These are phyloP conservation scores for Mrakiaceae sp. DNA, from an alignment of 1,284 basidiomycete genomes.

Conservation along the genomic window DNA sequence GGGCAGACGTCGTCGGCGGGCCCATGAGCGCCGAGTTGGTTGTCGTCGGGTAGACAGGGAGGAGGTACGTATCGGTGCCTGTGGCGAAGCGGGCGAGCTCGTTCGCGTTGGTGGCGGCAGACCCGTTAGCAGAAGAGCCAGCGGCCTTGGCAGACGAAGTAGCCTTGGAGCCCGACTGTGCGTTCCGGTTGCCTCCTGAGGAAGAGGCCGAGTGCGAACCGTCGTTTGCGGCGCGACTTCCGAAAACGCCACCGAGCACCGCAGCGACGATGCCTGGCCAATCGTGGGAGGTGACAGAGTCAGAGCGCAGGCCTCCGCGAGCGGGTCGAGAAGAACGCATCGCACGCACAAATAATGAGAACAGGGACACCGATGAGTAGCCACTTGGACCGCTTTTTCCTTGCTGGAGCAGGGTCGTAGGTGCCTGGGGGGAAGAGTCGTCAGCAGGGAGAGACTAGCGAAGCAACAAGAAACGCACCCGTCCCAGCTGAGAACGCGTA, in stretches of 20 bases:
- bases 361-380: slow-evolving; percentile 27
- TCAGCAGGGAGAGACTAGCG: no score
- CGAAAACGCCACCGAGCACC: slow-evolving; percentile 67
- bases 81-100: slow-evolving; percentile 40
- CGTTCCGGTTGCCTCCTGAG: background rate
- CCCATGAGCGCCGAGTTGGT: slow-evolving; percentile 64
- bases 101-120: slow-evolving; percentile 15
- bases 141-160: slow-evolving; percentile 30
- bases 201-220: slow-evolving; percentile 14
- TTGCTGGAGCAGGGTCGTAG: slow-evolving; percentile 23
- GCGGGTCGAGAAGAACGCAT: no score
- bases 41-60: slow-evolving; percentile 81
- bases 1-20: slow-evolving; percentile 51
- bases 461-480: no score
- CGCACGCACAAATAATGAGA: slow-evolving; percentile 36
- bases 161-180: slow-evolving; percentile 31
- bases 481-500: no score
- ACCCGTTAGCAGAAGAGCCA: slow-evolving; percentile 26
- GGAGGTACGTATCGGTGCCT: slow-evolving; percentile 57
- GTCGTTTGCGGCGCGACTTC: slow-evolving; percentile 42
- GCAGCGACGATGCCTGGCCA: slow-evolving; percentile 54
- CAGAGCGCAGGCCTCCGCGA: no score
- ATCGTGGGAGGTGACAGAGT: no score
- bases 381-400: slow-evolving; percentile 33
- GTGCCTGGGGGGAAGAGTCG: no score